Conservation (phyloP, 78 protist species). For the Creolimax fragrantissima region DNA sequence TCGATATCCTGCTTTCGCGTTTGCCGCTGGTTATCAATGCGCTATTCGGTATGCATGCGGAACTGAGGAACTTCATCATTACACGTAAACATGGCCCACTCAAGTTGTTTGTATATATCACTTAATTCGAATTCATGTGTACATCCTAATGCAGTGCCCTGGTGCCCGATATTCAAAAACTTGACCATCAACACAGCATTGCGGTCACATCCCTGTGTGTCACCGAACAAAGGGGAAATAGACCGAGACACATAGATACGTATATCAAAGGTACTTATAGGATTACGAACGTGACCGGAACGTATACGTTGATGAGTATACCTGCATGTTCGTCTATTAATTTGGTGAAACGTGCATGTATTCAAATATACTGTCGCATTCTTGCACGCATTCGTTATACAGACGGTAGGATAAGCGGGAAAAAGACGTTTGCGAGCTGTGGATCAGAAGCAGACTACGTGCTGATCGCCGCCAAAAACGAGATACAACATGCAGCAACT, state of each 20-base stretch:
- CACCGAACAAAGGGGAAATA: background rate
- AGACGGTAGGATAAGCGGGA: background rate
- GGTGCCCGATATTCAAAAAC: background rate
- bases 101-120: too few species aligned
- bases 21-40: background rate
- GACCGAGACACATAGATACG: background rate
- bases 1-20: background rate
- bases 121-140: too few species aligned
- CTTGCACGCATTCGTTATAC: too few species aligned
- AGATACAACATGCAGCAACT: background rate
- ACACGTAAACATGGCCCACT: too few species aligned
- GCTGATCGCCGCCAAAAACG: background rate
- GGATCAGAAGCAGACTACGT: background rate
- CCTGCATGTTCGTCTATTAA: too few species aligned
- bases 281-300: too few species aligned
- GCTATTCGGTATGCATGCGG: background rate
- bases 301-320: too few species aligned
- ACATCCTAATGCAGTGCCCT: too few species aligned
- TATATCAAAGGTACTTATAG: background rate
- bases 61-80: too few species aligned
- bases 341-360: too few species aligned
- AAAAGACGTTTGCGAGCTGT: background rate
- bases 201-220: background rate
- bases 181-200: background rate
- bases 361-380: too few species aligned